Evolutionary conservation across 2,329 filamentous ascomycete genomes (phyloP).

Genomic region (Biscogniauxia sp.): DNA sequence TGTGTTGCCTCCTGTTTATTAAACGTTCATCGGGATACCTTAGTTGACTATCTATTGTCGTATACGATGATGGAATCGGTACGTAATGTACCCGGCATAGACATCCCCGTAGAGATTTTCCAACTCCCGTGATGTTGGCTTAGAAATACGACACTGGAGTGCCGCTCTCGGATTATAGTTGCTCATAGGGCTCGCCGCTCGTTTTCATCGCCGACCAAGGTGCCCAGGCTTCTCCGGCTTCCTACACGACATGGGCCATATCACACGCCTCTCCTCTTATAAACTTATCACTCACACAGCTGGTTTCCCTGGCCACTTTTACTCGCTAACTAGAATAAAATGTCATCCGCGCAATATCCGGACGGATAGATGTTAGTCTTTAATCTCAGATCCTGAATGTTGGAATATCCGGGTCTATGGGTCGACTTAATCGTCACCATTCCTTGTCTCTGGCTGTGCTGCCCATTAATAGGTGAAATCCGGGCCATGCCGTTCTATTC

Average conservation of each 20-base stretch:
- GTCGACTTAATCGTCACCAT: constrained; percentile 1
- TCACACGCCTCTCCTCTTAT: not conserved
- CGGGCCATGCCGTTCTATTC: constrained; percentile 12
- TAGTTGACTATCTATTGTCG: not conserved
- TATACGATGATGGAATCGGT: not conserved
- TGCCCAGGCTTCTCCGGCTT: not conserved
- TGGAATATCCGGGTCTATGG: not conserved
- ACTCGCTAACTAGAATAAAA: not conserved
- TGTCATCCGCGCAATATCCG: not conserved
- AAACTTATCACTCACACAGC: not conserved
- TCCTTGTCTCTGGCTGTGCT: not conserved
- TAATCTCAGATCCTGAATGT: not conserved
- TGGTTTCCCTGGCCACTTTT: not conserved
- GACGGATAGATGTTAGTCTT: not conserved
- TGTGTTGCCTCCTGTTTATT: not conserved
- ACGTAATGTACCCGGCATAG: not conserved
- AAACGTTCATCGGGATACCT: not conserved
- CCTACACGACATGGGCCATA: not conserved
- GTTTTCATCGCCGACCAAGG: not conserved
- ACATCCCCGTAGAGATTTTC: not conserved
- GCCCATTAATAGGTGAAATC: constrained; percentile 12
- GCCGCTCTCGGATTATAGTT: not conserved
- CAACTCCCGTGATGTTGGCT: not conserved
- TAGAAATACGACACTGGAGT: not conserved
- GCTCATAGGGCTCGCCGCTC: not conserved